These are phyloP conservation scores for Dendrobium nobile DNA, from an alignment of 106 monocot species.

Conservation along the genomic window DNA sequence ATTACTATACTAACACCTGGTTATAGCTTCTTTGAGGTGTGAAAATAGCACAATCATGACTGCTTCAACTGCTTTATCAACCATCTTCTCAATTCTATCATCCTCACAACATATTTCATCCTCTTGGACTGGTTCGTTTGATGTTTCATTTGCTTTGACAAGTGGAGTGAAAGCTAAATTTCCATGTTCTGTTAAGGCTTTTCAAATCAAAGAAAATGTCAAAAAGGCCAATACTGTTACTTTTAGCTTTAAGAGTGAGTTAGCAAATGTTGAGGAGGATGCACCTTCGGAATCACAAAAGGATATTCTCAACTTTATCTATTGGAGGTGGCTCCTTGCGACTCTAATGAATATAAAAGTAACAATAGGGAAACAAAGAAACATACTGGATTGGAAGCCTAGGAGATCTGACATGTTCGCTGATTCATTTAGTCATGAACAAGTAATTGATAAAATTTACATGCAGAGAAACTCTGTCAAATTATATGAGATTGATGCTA, in stretches of 20 bases:
- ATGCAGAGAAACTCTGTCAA: constrained; percentile 40
- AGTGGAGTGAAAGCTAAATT: constrained; percentile 11
- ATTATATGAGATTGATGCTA: constrained; percentile 50
- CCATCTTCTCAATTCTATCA: constrained; percentile 13
- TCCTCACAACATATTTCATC: not conserved
- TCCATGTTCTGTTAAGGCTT: constrained; percentile 5
- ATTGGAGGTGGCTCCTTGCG: constrained; percentile 49
- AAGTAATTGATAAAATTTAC: constrained; percentile 26
- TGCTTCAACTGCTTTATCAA: not conserved
- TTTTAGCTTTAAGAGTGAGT: constrained; percentile 2
- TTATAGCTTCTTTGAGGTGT: no score
- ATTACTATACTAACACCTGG: no score
- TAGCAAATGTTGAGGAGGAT: constrained; percentile 13
- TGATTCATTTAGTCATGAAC: constrained; percentile 31
- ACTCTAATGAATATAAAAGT: constrained; percentile 43
- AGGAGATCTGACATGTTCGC: constrained; percentile 34
- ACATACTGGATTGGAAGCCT: constrained; percentile 33
- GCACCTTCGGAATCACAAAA: constrained; percentile 15
- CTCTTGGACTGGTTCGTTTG: no score
- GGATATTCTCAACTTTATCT: constrained; percentile 34
- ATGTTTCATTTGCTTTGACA: no score
- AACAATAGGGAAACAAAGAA: constrained; percentile 45
- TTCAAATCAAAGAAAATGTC: constrained; percentile 28
- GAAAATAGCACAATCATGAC: not conserved
- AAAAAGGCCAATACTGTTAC: constrained; percentile 25